Conservation (phyloP, 2,329 filamentous ascomycete genomes). For the Nannizziopsis arthrosporioides region DNA sequence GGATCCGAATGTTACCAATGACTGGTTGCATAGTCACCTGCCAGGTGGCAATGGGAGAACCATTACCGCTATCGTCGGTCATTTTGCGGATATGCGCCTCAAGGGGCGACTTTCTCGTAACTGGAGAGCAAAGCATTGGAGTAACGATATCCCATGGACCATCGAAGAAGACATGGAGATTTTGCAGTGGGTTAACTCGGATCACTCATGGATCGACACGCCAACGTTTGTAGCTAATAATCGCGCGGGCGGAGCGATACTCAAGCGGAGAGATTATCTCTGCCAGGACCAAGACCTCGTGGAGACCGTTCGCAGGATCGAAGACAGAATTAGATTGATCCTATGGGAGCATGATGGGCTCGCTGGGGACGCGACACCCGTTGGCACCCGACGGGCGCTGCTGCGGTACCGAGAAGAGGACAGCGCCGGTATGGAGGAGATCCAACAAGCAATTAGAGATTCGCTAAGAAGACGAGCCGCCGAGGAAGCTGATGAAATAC, state of each 20-base stretch:
- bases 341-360: constrained; percentile 9
- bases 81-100: constrained; percentile 13
- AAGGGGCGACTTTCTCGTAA: constrained; percentile 7
- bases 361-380: neutral
- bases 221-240: constrained; percentile 13
- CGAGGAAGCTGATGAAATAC: neutral
- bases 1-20: constrained; percentile 5
- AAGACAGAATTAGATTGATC: constrained; percentile 6
- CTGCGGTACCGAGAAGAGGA: constrained; percentile 7
- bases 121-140: constrained; percentile 13
- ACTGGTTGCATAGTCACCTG: constrained; percentile 14
- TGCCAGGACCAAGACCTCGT: constrained; percentile 12
- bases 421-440: constrained; percentile 1
- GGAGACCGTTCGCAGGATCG: constrained; percentile 4
- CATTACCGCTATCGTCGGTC: constrained; percentile 10
- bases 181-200: constrained; percentile 15
- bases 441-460: constrained; percentile 2
- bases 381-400: constrained; percentile 2
- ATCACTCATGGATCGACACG: constrained; percentile 11
- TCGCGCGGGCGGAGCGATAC: constrained; percentile 13
- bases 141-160: constrained; percentile 10
- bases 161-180: constrained; percentile 16
- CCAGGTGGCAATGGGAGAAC: constrained; percentile 9
- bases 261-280: constrained; percentile 13
- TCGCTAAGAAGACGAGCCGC: constrained; percentile 2